phyloP scores from a whole-genome alignment of 2,329 filamentous ascomycete genomes.

The Colletotrichum agaves region DNA sequence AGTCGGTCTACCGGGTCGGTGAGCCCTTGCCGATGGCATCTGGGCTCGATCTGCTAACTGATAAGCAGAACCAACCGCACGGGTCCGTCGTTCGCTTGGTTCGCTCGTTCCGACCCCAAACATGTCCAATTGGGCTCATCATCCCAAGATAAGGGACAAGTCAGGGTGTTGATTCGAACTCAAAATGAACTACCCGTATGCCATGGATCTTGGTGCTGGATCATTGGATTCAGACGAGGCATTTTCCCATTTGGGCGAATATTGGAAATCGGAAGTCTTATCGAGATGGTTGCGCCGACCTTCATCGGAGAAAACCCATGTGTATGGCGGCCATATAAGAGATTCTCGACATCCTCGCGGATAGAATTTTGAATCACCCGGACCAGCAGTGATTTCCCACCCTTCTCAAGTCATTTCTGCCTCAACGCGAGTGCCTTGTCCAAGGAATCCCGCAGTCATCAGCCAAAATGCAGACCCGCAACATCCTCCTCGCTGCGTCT shows the following conservation, averaged over 20 bases:
- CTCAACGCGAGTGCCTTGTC: not conserved
- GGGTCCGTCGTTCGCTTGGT: not conserved
- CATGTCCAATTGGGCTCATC: conserved; percentile 11
- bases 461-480: conserved; percentile 25
- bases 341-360: not conserved
- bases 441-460: not conserved
- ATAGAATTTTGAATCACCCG: not conserved
- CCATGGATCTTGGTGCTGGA: not conserved
- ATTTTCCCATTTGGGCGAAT: not conserved
- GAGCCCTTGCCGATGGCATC: conserved; percentile 14
- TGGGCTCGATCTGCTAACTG: not conserved
- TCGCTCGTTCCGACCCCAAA: not conserved
- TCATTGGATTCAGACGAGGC: not conserved
- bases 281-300: not conserved
- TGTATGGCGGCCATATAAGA: conserved; percentile 13
- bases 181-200: not conserved
- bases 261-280: not conserved
- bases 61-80: conserved; percentile 26
- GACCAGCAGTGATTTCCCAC: not conserved
- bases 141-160: conserved; percentile 13
- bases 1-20: not conserved
- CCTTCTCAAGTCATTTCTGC: not conserved
- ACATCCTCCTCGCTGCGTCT: conserved; percentile 19
- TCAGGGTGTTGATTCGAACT: not conserved
- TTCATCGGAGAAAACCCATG: too few relatives aligned